Conservation (phyloP, 371 early-diverging fungal species). For the Lichtheimia ornata region DNA sequence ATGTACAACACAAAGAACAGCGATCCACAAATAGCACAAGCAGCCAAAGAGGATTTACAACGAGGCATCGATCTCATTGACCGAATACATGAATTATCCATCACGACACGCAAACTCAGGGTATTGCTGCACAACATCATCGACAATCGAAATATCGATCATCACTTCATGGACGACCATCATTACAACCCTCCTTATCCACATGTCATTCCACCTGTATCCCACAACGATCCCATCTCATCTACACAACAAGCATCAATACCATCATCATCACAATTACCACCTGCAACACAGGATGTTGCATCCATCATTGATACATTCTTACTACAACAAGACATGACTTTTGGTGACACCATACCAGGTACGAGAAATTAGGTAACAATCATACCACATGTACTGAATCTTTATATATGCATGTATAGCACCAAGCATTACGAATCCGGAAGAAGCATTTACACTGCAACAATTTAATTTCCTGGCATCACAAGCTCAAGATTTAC, state of each 20-base stretch:
- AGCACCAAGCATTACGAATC: background rate
- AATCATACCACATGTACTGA: background rate
- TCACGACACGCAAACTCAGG: slow-evolving; percentile 33
- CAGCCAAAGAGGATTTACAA: slow-evolving; percentile 34
- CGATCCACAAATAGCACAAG: slow-evolving; percentile 33
- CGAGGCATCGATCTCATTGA: slow-evolving; percentile 33
- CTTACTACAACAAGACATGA: slow-evolving; percentile 2
- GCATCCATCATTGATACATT: slow-evolving; percentile 11
- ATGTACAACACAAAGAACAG: slow-evolving; percentile 47
- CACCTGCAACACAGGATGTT: background rate
- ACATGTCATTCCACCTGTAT: background rate
- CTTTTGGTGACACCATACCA: background rate
- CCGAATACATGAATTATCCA: slow-evolving; percentile 32
- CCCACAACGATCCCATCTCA: background rate
- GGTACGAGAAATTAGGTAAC: background rate
- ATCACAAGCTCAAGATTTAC: slow-evolving; percentile 4
- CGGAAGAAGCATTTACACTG: slow-evolving; percentile 42
- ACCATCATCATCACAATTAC: background rate
- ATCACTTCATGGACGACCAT: slow-evolving; percentile 1
- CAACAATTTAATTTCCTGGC: slow-evolving; percentile 38
- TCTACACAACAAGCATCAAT: background rate
- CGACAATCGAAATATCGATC: slow-evolving; percentile 39
- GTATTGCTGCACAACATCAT: slow-evolving; percentile 33
- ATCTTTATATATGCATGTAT: background rate
- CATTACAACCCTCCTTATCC: background rate